Percentiles rank a stretch among this genome's conserved stretches.
Conservation (phyloP, 495 filamentous ascomycete species). For the Aspergillus haitiensis region DNA sequence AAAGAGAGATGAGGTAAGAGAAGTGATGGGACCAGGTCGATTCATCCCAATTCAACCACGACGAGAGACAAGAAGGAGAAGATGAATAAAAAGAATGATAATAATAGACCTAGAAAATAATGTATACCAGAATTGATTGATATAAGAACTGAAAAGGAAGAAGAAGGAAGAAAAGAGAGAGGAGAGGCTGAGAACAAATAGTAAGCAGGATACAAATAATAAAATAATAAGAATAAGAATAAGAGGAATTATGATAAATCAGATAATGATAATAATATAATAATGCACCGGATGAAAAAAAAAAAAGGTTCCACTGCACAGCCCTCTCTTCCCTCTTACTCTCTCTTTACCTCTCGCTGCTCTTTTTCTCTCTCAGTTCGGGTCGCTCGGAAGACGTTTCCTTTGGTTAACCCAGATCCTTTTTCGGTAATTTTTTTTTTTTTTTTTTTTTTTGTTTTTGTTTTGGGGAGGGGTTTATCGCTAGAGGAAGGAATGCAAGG, state of each 20-base stretch:
- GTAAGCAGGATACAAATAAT: neutral
- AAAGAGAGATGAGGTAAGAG: neutral
- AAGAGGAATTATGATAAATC: neutral
- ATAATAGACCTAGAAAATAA: conserved; percentile 6
- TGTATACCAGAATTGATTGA: neutral
- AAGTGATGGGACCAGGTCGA: neutral
- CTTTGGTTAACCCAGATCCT: neutral
- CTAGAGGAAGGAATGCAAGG: too few relatives aligned
- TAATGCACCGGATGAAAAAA: conserved; percentile 11
- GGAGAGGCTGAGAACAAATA: conserved; percentile 2
- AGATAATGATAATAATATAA: neutral
- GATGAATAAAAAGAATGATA: conserved; percentile 5
- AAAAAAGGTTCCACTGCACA: conserved; percentile 42
- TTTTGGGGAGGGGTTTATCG: too few relatives aligned
- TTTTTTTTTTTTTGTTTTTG: too few relatives aligned
- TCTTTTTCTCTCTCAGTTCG: conserved; percentile 10
- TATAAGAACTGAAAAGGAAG: neutral
- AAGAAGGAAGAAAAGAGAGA: conserved; percentile 7
- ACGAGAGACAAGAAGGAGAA: conserved; percentile 5
- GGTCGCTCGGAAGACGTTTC: conserved; percentile 29
- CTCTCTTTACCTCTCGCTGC: too few relatives aligned
- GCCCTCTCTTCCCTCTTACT: conserved; percentile 20
- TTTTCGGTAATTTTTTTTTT: too few relatives aligned
- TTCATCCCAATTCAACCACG: conserved; percentile 1
- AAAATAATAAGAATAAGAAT: conserved; percentile 14